A percentile compares a stretch with the other conserved stretches of the same genome.
These are phyloP conservation scores for Trebouxia sp. DNA, from an alignment of 139 green algal species.

Conservation along the genomic window DNA sequence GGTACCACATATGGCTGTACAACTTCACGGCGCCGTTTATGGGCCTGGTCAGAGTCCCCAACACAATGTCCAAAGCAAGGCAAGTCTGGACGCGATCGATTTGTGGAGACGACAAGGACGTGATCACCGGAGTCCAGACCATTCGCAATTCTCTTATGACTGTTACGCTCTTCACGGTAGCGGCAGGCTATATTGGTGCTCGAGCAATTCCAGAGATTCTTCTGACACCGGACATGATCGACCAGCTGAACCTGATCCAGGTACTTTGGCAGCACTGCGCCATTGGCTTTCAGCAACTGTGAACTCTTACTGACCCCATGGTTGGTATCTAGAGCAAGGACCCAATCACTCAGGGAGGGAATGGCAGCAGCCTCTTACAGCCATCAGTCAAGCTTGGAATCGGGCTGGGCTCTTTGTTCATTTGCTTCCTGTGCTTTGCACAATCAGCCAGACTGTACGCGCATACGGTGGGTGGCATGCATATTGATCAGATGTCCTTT, in stretches of 20 bases:
- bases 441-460: slow-evolving; percentile 17
- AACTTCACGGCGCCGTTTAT: not conserved
- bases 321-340: not conserved
- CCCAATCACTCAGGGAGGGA: not conserved
- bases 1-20: slow-evolving; percentile 11
- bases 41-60: not conserved
- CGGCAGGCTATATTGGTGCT: slow-evolving; percentile 1
- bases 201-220: slow-evolving; percentile 14
- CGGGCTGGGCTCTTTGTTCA: not conserved
- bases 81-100: not conserved
- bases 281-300: too few relatives aligned
- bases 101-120: slow-evolving; percentile 4
- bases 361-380: not conserved
- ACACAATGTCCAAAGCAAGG: not conserved
- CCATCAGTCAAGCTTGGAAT: slow-evolving; percentile 4
- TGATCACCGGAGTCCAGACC: not conserved
- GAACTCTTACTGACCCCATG: not conserved
- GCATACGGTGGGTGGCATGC: not conserved
- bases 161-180: slow-evolving; percentile 7
- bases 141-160: slow-evolving; percentile 19
- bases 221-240: not conserved
- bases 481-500: not conserved
- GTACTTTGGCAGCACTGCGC: not conserved
- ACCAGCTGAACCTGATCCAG: slow-evolving; percentile 9
- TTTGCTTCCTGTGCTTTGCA: slow-evolving; percentile 16